Evolutionary conservation across 2,329 filamentous ascomycete genomes (phyloP).

Genomic region (Fonsecaea nubica): DNA sequence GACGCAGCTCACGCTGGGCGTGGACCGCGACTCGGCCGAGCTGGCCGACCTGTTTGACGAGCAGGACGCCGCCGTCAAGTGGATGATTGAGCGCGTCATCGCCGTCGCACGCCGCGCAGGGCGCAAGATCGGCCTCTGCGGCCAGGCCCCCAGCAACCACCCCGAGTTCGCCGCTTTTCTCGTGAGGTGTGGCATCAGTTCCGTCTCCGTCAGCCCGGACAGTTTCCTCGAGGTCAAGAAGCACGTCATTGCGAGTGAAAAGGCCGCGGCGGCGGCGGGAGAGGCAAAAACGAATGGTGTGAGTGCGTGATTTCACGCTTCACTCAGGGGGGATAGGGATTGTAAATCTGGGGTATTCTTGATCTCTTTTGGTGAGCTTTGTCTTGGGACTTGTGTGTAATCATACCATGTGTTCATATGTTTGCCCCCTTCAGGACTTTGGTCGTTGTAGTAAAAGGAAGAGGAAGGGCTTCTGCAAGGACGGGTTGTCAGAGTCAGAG

Average conservation of each 20-base stretch:
- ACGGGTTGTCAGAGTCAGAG: too few species aligned
- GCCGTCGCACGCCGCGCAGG: constrained; percentile 42
- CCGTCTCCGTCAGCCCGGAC: constrained; percentile 51
- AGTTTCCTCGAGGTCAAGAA: constrained; percentile 49
- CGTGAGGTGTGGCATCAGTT: constrained; percentile 48
- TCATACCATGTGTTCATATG: too few species aligned
- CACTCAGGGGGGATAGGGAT: too few species aligned
- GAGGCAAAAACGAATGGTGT: background rate
- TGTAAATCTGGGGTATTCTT: too few species aligned
- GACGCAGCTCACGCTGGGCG: constrained; percentile 50
- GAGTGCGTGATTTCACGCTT: too few species aligned
- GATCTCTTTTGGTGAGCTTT: too few species aligned
- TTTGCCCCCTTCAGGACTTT: too few species aligned
- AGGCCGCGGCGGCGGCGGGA: background rate
- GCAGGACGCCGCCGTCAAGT: constrained; percentile 50
- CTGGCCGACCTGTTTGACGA: constrained; percentile 50
- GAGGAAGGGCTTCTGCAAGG: too few species aligned
- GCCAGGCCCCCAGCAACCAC: constrained; percentile 51
- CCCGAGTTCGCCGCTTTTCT: constrained; percentile 49
- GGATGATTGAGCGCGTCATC: constrained; percentile 49
- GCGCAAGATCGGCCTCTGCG: constrained; percentile 50
- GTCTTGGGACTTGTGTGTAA: too few species aligned
- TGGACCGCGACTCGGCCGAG: constrained; percentile 49
- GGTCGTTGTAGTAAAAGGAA: too few species aligned
- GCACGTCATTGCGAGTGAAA: constrained; percentile 41